Evolutionary conservation across 805 yeast genomes (phyloP), one percentile per base, ranked within the genome.

Genomic region (Wickerhamiella alocasiicola): DNA sequence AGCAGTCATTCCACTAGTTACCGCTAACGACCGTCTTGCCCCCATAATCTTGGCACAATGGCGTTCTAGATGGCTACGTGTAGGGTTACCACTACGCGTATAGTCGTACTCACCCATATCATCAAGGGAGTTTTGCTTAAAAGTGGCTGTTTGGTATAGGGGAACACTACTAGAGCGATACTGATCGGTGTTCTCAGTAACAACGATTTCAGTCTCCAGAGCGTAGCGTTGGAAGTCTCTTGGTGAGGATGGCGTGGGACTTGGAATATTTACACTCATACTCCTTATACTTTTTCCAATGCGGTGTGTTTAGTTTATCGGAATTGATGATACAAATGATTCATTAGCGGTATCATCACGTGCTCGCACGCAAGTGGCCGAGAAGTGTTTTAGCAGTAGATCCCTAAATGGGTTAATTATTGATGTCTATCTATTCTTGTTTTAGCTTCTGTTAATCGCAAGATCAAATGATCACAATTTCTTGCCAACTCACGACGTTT

Each of bases 61-160:
- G 35, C 71, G 66, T 59, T 87, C 95, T 45, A 85, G 62, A 30
- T 73, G 72, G 0, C 88, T 73, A 59, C 97, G 70, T 1, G 96
- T 83, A 18, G 97, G 97, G 62, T 87, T 87, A 3, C 97, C 96
- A 11, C 93, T 79, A 51, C 97, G 69, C 0, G 96, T 83, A 61
- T 82, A 82, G 56, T 79, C 88, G 55, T 77, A 83, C 51, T 76
- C 79, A 2, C 93, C 88, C 78, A 81, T 72, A 51, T 79, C 76
- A 29, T 72, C 65, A 46, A 82, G 63, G 1, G 81, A 72, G 33
- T 68, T 69, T 59, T 82, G 91, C 61, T 84, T 85, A 67, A 87
- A 87, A 5, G 97, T 87, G n/a, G 97, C 94, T 1, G 91, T 74
- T 59, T 83, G 94, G 62, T 87, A 87, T 30, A 87, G 66, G 3